Evolutionary conservation across 2,329 filamentous ascomycete species (phyloP), one percentile per base, ranked within the genome.

Genomic region (Nannizziopsis barbatae): DNA sequence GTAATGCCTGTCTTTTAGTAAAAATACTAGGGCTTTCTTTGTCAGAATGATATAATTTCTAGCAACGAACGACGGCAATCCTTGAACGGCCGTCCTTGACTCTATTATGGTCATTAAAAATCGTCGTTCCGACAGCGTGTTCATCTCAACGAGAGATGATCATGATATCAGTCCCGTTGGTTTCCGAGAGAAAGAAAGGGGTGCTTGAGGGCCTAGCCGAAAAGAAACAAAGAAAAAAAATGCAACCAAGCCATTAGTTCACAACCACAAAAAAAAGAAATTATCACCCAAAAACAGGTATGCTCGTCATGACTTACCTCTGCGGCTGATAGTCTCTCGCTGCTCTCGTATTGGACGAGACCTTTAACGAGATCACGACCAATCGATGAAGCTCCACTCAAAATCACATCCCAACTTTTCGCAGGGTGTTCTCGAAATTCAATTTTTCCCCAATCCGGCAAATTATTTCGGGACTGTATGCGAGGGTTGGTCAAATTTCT

Each of bases 391-490:
- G 79, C 53, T 12, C 71, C 73, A 0, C 79, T 78, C 37, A 96
- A 67, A 14, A 95, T 71, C 1, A 77, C 75, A 1, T 78, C 71
- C 88, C 89, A 95, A 0, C 70, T 53, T 54, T 75, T 75, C 0
- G 71, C 65, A 3, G 80, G 75, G 60, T 94, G 95, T 11, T 80
- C 71, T 36, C 80, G 76, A 68, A 95, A 98, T 64, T 88, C 67
- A 61, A 84, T 77, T 60, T 84, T 93, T 11, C 89, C 85, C 75
- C 94, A 98, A 14, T 95, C 92, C 0, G 85, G 84, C 58, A 93
- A 83, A 1, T 61, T 60, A 9, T 67, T 52, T 30, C 63, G 61
- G 45, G 65, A 68, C 66, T 67, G 52, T 35, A 36, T 38, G 42
- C 47, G 4, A 30, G 32, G n/a, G 18, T 35, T 14, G 15, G 40